Conservation (phyloP, 805 yeast species). For the Yamadazyma insecticola region DNA sequence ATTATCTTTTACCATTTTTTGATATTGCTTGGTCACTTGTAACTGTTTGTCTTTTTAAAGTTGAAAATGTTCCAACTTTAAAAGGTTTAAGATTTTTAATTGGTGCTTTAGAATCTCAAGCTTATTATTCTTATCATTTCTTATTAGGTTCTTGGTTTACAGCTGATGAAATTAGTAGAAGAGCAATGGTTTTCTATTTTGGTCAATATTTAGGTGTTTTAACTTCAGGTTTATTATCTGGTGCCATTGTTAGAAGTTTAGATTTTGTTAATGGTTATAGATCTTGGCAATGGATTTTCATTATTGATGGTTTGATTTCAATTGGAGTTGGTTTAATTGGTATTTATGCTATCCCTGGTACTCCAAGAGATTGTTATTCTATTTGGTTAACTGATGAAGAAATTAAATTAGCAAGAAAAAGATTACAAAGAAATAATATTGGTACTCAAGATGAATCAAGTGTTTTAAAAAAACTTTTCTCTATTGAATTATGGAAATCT, state of each 20-base stretch:
- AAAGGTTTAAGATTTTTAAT: slow-evolving; percentile 62
- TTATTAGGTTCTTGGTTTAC: slow-evolving; percentile 45
- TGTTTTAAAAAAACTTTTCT: slow-evolving; percentile 32
- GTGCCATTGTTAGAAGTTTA: slow-evolving; percentile 45
- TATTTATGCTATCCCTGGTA: slow-evolving; percentile 57
- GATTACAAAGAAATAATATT: slow-evolving; percentile 21
- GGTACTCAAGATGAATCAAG: slow-evolving; percentile 16
- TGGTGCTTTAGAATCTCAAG: slow-evolving; percentile 69
- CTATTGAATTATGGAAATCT: slow-evolving; percentile 45
- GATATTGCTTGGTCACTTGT: slow-evolving; percentile 68
- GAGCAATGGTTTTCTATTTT: slow-evolving; percentile 58
- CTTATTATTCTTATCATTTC: slow-evolving; percentile 30
- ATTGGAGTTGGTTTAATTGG: slow-evolving; percentile 56
- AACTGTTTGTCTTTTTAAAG: slow-evolving; percentile 53
- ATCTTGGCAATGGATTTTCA: slow-evolving; percentile 74
- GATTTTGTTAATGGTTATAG: slow-evolving; percentile 49
- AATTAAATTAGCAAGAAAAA: slow-evolving; percentile 26
- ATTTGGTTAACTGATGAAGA: slow-evolving; percentile 32
- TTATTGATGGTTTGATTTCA: slow-evolving; percentile 59
- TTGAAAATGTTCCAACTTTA: slow-evolving; percentile 45
- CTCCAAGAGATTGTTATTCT: slow-evolving; percentile 45
- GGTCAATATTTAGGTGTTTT: slow-evolving; percentile 62
- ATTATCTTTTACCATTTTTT: slow-evolving; percentile 46
- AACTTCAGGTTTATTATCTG: slow-evolving; percentile 60
- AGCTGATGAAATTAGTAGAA: slow-evolving; percentile 51